A percentile compares a stretch with the other conserved stretches of the same genome.
Conservation (phyloP, 257 asterid species). For the Ballota nigra region DNA sequence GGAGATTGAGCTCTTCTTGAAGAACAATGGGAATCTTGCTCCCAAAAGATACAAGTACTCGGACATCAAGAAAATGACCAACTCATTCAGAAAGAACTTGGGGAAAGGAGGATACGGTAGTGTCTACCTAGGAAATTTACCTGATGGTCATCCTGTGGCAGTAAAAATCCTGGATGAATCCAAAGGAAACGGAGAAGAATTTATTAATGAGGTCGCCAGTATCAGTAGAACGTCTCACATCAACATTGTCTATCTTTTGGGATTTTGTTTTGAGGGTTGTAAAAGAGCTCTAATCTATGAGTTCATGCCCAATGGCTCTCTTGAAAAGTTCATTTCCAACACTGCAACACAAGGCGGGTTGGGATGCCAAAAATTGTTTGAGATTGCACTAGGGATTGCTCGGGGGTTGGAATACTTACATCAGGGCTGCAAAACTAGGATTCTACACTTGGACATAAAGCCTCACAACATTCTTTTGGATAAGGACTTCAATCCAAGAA, state of each 20-base stretch:
- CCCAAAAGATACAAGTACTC: conserved; percentile 27
- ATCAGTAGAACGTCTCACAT: conserved; percentile 43
- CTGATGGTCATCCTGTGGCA: conserved; percentile 27
- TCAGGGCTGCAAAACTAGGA: neutral
- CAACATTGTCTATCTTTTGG: conserved; percentile 32
- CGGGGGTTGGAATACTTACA: conserved; percentile 38
- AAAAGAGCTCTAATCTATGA: conserved; percentile 39
- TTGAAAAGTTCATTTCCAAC: neutral
- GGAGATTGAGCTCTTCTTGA: conserved; percentile 9
- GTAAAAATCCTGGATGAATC: conserved; percentile 33
- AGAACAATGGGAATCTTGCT: conserved; percentile 5
- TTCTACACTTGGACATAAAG: neutral
- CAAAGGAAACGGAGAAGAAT: conserved; percentile 26
- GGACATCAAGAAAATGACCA: conserved; percentile 26
- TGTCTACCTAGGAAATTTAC: conserved; percentile 32
- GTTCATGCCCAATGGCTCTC: conserved; percentile 40
- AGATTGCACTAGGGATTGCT: conserved; percentile 37
- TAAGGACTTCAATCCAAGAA: neutral
- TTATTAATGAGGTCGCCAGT: conserved; percentile 40
- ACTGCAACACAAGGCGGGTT: neutral
- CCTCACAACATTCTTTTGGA: too few species aligned
- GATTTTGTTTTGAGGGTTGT: conserved; percentile 33
- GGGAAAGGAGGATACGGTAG: conserved; percentile 44
- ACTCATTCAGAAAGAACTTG: conserved; percentile 18
- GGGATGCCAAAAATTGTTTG: neutral